Conservation (phyloP, 2,329 filamentous ascomycete species). For the Dactylella cylindrospora region DNA sequence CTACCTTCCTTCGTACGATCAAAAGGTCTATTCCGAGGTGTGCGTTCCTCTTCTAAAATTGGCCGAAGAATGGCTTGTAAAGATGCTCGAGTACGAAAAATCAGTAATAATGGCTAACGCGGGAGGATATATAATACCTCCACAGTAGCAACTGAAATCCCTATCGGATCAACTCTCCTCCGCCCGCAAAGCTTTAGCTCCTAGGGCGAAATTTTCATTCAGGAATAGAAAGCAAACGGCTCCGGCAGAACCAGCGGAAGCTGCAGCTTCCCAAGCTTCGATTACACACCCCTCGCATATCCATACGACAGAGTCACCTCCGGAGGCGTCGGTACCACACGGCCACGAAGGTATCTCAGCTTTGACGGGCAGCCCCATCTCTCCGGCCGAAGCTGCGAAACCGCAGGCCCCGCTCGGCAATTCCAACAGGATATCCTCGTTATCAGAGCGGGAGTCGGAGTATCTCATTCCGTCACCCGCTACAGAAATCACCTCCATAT, state of each 20-base stretch:
- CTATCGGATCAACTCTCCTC: constrained; percentile 1
- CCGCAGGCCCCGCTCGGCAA: too few species aligned
- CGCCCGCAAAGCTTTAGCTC: constrained; percentile 8
- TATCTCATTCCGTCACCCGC: neutral
- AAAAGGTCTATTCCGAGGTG: constrained; percentile 82
- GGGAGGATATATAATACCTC: too few species aligned
- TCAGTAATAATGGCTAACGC: too few species aligned
- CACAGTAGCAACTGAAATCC: constrained; percentile 34
- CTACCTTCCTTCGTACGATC: constrained; percentile 84
- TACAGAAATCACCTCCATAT: constrained; percentile 8
- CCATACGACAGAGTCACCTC: too few species aligned
- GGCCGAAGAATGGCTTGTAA: too few species aligned
- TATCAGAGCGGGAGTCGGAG: too few species aligned
- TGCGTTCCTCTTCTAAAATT: constrained; percentile 52
- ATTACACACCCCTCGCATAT: neutral
- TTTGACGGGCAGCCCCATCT: too few species aligned
- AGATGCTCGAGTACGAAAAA: too few species aligned
- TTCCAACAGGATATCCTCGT: too few species aligned
- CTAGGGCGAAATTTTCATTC: constrained; percentile 29
- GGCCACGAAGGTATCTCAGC: too few species aligned
- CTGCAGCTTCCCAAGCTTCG: neutral
- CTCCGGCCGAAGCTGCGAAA: too few species aligned
- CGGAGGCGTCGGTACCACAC: too few species aligned
- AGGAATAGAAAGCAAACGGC: constrained; percentile 1
- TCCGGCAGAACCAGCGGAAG: neutral